Evolutionary conservation across 2,329 filamentous ascomycete genomes (phyloP).

Genomic region (Colletotrichum musicola): DNA sequence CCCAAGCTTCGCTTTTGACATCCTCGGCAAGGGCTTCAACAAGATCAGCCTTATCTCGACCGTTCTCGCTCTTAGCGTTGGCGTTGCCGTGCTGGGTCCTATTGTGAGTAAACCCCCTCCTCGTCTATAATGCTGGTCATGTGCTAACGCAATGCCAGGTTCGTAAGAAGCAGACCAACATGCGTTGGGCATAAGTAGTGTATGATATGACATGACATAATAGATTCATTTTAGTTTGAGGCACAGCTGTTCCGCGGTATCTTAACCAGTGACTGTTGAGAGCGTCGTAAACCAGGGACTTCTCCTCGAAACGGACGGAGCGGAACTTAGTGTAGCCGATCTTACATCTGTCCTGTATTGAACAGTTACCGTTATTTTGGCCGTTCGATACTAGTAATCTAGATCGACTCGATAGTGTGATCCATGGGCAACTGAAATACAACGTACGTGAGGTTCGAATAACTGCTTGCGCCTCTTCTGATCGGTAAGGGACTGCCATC

Average conservation of each 20-base stretch:
- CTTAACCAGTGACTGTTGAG: not conserved
- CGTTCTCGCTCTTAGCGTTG: conserved; percentile 81
- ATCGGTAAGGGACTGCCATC: too few relatives aligned
- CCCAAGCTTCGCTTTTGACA: conserved; percentile 92
- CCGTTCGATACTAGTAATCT: too few relatives aligned
- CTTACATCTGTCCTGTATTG: too few relatives aligned
- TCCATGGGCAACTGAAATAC: too few relatives aligned
- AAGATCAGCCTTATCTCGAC: conserved; percentile 88
- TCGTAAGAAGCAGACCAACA: conserved; percentile 77
- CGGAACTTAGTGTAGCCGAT: too few relatives aligned
- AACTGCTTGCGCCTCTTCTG: too few relatives aligned
- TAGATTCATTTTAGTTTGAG: conserved; percentile 22
- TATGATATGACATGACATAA: conserved; percentile 32
- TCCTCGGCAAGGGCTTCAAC: conserved; percentile 93
- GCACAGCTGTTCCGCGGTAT: not conserved
- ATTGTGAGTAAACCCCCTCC: conserved; percentile 73
- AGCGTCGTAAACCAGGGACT: too few relatives aligned
- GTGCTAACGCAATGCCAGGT: conserved; percentile 58
- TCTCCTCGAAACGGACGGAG: too few relatives aligned
- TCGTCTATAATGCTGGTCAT: not conserved
- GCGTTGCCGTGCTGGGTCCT: conserved; percentile 83
- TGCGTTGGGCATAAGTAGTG: conserved; percentile 62
- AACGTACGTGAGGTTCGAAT: too few relatives aligned
- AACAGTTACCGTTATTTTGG: too few relatives aligned
- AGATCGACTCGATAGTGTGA: too few relatives aligned